Evolutionary conservation across 768 basidiomycete genomes (phyloP).

Genomic region (Amanita jacksonii): DNA sequence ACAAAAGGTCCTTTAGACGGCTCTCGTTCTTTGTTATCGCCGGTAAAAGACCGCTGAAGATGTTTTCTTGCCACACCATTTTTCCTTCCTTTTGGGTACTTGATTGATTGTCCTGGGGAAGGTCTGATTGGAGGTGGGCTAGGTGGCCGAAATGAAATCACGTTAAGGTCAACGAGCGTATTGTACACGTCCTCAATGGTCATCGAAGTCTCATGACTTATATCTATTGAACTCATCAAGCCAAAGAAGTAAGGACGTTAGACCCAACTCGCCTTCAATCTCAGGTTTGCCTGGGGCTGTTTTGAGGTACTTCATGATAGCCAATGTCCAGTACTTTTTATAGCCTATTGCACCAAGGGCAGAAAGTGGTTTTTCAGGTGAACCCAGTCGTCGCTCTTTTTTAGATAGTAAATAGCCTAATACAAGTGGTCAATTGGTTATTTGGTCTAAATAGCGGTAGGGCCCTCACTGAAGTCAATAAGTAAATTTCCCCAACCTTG

Average conservation of each 20-base stretch:
- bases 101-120: slow-evolving; percentile 72
- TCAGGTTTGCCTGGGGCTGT: slow-evolving; percentile 49
- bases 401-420: slow-evolving; percentile 92
- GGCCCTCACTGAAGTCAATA: slow-evolving; percentile 90
- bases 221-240: slow-evolving; percentile 44
- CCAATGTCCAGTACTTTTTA: slow-evolving; percentile 87
- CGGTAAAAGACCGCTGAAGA: slow-evolving; percentile 49
- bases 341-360: slow-evolving; percentile 91
- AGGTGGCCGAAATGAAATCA: slow-evolving; percentile 53
- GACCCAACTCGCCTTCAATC: slow-evolving; percentile 53
- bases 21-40: slow-evolving; percentile 32
- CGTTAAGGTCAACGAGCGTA: slow-evolving; percentile 61
- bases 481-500: slow-evolving; percentile 95
- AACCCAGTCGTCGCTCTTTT: slow-evolving; percentile 84
- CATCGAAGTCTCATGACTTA: slow-evolving; percentile 81
- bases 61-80: slow-evolving; percentile 58
- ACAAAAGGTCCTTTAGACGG: slow-evolving; percentile 44
- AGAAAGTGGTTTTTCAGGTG: slow-evolving; percentile 94
- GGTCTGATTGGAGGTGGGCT: slow-evolving; percentile 48
- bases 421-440: slow-evolving; percentile 9
- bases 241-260: background rate
- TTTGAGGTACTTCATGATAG: slow-evolving; percentile 70
- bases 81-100: slow-evolving; percentile 56
- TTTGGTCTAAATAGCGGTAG: background rate
- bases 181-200: slow-evolving; percentile 80